Evolutionary conservation across 176 grass and related monocot species (phyloP).

Genomic region (Bothriochloa decipiens): DNA sequence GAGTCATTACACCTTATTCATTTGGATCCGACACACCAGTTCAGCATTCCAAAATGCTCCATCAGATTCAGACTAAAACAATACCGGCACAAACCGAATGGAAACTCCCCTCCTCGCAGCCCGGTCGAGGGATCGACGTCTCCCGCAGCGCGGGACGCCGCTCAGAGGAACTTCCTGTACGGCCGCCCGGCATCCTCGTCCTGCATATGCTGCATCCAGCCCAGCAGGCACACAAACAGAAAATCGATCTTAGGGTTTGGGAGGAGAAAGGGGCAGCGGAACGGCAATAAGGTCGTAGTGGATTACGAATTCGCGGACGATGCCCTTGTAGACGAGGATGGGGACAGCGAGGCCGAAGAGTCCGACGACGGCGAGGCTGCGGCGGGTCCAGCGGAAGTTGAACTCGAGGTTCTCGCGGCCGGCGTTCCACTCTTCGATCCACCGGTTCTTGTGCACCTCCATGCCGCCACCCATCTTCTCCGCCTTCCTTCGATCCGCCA

Average conservation of each 20-base stretch:
- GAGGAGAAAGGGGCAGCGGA: neutral
- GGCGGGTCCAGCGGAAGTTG: conserved; percentile 77
- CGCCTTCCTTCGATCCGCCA: neutral
- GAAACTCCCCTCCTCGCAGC: conserved; percentile 27
- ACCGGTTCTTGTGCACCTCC: conserved; percentile 84
- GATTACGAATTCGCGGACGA: conserved; percentile 79
- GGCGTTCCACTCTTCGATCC: conserved; percentile 81
- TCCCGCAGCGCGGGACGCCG: neutral
- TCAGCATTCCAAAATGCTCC: conserved; percentile 24
- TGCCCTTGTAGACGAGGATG: conserved; percentile 79
- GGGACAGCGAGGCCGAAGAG: conserved; percentile 79
- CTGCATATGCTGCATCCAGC: conserved; percentile 91
- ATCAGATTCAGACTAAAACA: conserved; percentile 42
- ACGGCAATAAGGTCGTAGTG: neutral
- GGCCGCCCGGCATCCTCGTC: conserved; percentile 86
- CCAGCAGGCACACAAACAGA: neutral
- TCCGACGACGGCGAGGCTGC: conserved; percentile 70
- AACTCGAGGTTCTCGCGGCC: conserved; percentile 71
- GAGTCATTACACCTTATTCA: conserved; percentile 56
- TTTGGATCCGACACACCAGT: neutral
- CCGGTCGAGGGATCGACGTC: neutral
- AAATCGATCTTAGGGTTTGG: conserved; percentile 42
- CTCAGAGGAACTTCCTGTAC: conserved; percentile 87
- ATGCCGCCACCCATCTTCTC: conserved; percentile 76
- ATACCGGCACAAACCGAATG: conserved; percentile 52